Evolutionary conservation across 2,329 filamentous ascomycete genomes (phyloP).

Genomic region (Periconia macrospinosa): DNA sequence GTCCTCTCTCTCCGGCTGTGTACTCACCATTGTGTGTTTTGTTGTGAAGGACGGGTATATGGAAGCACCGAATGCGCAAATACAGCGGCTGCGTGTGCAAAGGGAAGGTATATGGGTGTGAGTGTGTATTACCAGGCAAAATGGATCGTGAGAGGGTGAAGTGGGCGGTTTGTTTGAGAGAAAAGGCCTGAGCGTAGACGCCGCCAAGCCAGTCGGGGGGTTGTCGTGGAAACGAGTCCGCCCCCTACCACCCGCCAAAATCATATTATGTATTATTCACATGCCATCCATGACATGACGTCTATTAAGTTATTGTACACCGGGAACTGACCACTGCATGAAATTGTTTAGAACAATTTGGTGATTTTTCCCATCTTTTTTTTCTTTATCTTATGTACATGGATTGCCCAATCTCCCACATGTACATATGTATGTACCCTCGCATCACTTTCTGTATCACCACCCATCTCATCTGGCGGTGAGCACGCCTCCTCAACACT

Average conservation of each 20-base stretch:
- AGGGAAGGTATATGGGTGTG: not conserved
- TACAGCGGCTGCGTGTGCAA: not conserved
- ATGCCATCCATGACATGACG: too few relatives aligned
- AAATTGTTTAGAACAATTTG: not conserved
- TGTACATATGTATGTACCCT: too few relatives aligned
- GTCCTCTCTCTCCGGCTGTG: not conserved
- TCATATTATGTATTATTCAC: too few relatives aligned
- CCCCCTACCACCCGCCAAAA: not conserved
- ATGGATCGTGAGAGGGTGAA: not conserved
- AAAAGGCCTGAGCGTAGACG: not conserved
- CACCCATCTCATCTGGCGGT: not conserved
- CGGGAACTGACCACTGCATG: too few relatives aligned
- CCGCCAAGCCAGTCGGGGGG: not conserved
- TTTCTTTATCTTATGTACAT: not conserved
- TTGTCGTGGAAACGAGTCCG: not conserved
- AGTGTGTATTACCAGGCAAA: not conserved
- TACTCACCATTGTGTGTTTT: slow-evolving; percentile 8
- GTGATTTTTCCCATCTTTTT: not conserved
- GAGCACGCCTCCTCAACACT: not conserved
- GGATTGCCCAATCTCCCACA: not conserved
- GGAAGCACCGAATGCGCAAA: not conserved
- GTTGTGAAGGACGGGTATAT: not conserved
- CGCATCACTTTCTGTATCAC: not conserved
- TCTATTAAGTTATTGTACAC: too few relatives aligned
- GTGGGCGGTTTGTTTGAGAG: slow-evolving; percentile 6